phyloP scores from a whole-genome alignment of 2,329 filamentous ascomycete genomes.

The Neophaeococcomyces aloes region DNA sequence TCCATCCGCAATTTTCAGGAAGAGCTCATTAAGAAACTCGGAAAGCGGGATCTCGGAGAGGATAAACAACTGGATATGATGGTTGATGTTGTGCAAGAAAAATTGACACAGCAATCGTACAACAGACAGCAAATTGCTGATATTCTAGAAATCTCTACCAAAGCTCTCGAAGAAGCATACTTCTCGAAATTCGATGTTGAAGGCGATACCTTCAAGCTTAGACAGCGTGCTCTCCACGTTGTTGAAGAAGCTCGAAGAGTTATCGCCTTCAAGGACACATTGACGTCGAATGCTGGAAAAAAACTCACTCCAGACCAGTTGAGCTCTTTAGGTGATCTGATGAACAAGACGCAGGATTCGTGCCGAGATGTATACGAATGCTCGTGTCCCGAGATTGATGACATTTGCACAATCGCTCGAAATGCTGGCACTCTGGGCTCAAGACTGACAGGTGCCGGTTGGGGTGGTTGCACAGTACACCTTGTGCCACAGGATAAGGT shows the following conservation, averaged over 20 bases:
- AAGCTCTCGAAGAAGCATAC: constrained; percentile 65
- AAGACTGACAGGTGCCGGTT: constrained; percentile 60
- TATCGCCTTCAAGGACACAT: constrained; percentile 66
- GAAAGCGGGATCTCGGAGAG: constrained; percentile 39
- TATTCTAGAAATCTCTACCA: constrained; percentile 57
- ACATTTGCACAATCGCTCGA: constrained; percentile 70
- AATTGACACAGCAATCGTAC: constrained; percentile 73
- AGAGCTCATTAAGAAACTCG: constrained; percentile 54
- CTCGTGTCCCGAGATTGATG: constrained; percentile 83
- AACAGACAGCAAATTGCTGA: constrained; percentile 73
- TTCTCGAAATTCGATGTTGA: constrained; percentile 83
- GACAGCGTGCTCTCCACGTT: constrained; percentile 80
- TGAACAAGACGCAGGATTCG: constrained; percentile 83
- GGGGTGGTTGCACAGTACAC: constrained; percentile 94
- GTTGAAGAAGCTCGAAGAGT: constrained; percentile 83
- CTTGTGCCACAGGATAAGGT: constrained; percentile 78
- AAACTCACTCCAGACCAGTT: constrained; percentile 44
- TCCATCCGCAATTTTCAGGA: constrained; percentile 82
- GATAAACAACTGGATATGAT: constrained; percentile 64
- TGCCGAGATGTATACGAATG: constrained; percentile 85
- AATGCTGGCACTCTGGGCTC: constrained; percentile 73
- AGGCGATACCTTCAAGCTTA: constrained; percentile 75
- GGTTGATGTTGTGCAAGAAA: constrained; percentile 56
- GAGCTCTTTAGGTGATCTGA: constrained; percentile 61
- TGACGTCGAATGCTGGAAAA: constrained; percentile 42